Evolutionary conservation across 2,329 filamentous ascomycete species (phyloP).

Genomic region (Neonectria coccinea): DNA sequence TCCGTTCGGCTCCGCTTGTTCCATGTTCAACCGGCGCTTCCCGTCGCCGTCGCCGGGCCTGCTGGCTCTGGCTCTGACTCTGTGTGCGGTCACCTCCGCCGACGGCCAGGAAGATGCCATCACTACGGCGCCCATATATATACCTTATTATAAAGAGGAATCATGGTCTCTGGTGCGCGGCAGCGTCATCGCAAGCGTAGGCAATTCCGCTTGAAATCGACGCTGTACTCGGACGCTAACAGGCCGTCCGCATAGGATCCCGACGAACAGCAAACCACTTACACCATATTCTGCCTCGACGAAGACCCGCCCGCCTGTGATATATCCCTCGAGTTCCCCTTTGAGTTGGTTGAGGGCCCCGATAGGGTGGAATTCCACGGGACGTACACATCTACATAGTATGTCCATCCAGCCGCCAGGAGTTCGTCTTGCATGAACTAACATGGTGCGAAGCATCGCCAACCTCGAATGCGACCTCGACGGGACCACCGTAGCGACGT

Average conservation of each 20-base stretch:
- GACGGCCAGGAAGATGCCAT: conserved; percentile 42
- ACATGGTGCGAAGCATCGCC: conserved; percentile 52
- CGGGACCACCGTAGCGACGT: conserved; percentile 58
- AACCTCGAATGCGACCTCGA: conserved; percentile 57
- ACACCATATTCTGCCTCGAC: conserved; percentile 62
- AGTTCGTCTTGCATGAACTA: conserved; percentile 1
- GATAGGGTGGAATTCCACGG: conserved; percentile 59
- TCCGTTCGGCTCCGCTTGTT: conserved; percentile 1
- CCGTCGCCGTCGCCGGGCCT: conserved; percentile 39
- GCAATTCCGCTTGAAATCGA: conserved; percentile 17
- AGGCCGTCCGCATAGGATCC: conserved; percentile 48
- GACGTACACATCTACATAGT: conserved; percentile 58
- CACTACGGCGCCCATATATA: conserved; percentile 58
- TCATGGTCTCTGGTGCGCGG: conserved; percentile 60
- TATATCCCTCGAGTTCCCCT: conserved; percentile 60
- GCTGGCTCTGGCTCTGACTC: conserved; percentile 43
- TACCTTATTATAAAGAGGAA: conserved; percentile 57
- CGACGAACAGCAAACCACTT: conserved; percentile 54
- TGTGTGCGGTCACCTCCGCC: conserved; percentile 40
- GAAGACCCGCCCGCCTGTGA: conserved; percentile 56
- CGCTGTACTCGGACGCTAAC: conserved; percentile 7
- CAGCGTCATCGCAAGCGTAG: conserved; percentile 59
- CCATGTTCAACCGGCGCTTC: conserved; percentile 30
- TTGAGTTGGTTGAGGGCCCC: conserved; percentile 60
- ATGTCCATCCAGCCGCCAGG: conserved; percentile 32